These are phyloP conservation scores for Saccharomycopsis javanensis DNA, from an alignment of 805 yeast species.

Conservation along the genomic window DNA sequence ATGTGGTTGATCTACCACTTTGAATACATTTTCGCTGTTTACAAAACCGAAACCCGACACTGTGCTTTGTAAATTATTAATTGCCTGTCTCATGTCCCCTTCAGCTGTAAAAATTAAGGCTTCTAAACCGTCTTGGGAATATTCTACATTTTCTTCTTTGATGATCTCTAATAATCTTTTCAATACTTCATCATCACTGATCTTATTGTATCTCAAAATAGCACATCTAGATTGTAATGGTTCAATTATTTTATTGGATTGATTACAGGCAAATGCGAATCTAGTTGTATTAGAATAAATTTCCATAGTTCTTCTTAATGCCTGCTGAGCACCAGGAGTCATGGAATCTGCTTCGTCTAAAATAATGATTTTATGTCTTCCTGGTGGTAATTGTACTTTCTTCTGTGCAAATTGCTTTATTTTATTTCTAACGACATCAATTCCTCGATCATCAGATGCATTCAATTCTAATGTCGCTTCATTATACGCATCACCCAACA, in stretches of 20 bases:
- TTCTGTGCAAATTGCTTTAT: conserved; percentile 96
- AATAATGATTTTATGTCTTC: conserved; percentile 86
- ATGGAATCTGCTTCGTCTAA: conserved; percentile 93
- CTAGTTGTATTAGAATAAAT: conserved; percentile 90
- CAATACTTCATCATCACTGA: conserved; percentile 78
- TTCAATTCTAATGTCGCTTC: conserved; percentile 89
- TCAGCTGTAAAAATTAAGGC: conserved; percentile 93
- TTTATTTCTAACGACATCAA: conserved; percentile 87
- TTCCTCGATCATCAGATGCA: conserved; percentile 96
- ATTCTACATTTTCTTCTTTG: conserved; percentile 60
- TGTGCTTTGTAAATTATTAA: conserved; percentile 87
- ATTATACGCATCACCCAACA: conserved; percentile 60
- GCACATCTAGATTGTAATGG: conserved; percentile 97
- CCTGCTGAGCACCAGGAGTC: conserved; percentile 97
- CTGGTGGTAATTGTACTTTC: conserved; percentile 76
- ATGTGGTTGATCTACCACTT: conserved; percentile 93
- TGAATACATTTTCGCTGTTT: conserved; percentile 86
- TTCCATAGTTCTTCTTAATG: conserved; percentile 90
- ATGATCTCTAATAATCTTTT: conserved; percentile 64
- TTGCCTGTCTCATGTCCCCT: conserved; percentile 98
- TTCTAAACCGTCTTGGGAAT: conserved; percentile 81
- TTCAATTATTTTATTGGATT: conserved; percentile 87
- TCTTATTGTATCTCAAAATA: conserved; percentile 70
- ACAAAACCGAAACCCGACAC: conserved; percentile 90
- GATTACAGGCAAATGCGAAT: conserved; percentile 98